A percentile compares a stretch with the other conserved stretches of the same genome.
phyloP scores from a whole-genome alignment of 352 stramenopile species.

The Blastocystis sp. region DNA sequence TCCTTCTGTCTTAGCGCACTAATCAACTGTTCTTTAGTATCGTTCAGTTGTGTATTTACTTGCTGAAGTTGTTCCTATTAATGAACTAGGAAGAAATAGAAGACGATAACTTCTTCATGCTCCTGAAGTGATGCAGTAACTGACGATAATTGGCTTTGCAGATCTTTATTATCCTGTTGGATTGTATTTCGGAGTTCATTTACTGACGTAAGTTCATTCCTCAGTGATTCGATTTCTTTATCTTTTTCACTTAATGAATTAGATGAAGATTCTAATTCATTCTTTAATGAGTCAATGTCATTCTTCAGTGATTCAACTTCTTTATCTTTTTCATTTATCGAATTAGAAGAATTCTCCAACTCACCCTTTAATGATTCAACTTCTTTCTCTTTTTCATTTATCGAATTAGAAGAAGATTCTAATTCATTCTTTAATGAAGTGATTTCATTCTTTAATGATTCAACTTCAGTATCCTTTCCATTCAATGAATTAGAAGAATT shows the following conservation, averaged over 20 bases:
- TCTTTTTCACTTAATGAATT: background rate
- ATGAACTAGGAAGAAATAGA: background rate
- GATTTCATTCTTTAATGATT: background rate
- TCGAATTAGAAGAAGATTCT: background rate
- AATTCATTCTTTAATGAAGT: background rate
- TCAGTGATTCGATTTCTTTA: too few relatives aligned
- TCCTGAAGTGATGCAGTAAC: background rate
- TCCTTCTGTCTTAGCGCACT: conserved; percentile 18
- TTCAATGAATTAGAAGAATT: too few relatives aligned
- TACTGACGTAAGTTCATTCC: background rate
- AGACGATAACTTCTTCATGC: background rate
- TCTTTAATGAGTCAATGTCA: background rate
- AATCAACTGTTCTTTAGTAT: background rate
- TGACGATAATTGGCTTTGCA: background rate
- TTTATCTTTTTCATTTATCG: too few relatives aligned
- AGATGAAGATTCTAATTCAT: background rate
- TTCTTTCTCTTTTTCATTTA: background rate
- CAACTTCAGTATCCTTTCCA: too few relatives aligned
- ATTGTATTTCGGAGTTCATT: background rate
- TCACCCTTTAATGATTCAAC: too few relatives aligned
- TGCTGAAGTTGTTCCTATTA: background rate
- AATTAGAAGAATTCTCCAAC: too few relatives aligned
- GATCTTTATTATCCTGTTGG: background rate
- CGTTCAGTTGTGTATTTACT: background rate
- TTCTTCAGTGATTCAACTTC: background rate